Conservation (phyloP, 768 basidiomycete genomes). For the Porpolomopsis calyptriformis region DNA sequence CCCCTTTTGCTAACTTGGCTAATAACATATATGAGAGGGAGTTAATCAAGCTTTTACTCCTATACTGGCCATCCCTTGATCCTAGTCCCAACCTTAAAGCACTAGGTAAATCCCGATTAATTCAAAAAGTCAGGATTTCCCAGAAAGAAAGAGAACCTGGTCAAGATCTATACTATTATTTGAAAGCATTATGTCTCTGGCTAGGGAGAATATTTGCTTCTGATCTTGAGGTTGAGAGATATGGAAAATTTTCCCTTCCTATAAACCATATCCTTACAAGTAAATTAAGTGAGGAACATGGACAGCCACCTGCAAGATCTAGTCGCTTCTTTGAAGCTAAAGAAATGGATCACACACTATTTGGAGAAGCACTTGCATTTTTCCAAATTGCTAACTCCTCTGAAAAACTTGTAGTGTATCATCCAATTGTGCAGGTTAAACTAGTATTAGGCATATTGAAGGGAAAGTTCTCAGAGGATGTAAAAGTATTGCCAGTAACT, state of each 20-base stretch:
- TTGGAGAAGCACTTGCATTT: slow-evolving; percentile 15
- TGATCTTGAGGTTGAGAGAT: slow-evolving; percentile 7
- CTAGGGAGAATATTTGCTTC: slow-evolving; percentile 3
- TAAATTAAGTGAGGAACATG: not conserved
- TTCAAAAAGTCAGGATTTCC: not conserved
- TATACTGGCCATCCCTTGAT: slow-evolving; percentile 15
- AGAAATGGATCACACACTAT: slow-evolving; percentile 2
- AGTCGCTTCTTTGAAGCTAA: slow-evolving; percentile 5
- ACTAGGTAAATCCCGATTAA: not conserved
- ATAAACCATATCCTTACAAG: slow-evolving; percentile 7
- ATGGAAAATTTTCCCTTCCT: slow-evolving; percentile 9
- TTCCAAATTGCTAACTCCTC: not conserved
- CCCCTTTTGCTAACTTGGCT: slow-evolving; percentile 23
- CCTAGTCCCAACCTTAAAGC: not conserved
- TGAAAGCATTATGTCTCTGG: slow-evolving; percentile 8
- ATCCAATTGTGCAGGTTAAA: slow-evolving; percentile 4
- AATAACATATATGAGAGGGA: slow-evolving; percentile 19
- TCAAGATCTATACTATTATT: not conserved
- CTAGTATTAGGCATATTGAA: slow-evolving; percentile 3
- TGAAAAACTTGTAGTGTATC: slow-evolving; percentile 1
- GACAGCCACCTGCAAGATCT: slow-evolving; percentile 9
- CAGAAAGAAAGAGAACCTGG: not conserved
- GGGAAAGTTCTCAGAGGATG: slow-evolving; percentile 2
- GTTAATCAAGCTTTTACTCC: slow-evolving; percentile 11
- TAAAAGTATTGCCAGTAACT: not conserved